Conservation (phyloP, 495 filamentous ascomycete species). For the Neurospora sp. region DNA sequence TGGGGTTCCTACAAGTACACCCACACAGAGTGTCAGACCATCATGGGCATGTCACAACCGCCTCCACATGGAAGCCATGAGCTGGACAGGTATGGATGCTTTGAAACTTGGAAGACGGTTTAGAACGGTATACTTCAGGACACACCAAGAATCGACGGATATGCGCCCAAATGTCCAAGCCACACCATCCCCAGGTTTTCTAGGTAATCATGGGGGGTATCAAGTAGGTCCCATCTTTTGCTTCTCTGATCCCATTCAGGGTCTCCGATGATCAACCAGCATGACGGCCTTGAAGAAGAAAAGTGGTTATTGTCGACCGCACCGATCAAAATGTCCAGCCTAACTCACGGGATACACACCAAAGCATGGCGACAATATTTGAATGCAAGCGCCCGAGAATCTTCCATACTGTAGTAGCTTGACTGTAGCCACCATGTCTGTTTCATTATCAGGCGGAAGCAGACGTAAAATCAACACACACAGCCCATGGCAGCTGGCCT, state of each 20-base stretch:
- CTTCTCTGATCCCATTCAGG: background rate
- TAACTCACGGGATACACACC: background rate
- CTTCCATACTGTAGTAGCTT: background rate
- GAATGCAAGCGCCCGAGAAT: background rate
- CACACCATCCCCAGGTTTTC: background rate
- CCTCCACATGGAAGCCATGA: background rate
- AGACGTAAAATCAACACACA: background rate
- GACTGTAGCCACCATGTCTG: background rate
- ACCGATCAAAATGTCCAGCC: background rate
- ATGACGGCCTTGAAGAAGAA: background rate
- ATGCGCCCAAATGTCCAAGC: background rate
- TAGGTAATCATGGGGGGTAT: background rate
- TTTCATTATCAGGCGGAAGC: background rate
- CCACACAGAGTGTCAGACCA: background rate
- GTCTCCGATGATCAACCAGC: background rate
- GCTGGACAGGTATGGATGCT: too few relatives aligned
- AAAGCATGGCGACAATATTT: background rate
- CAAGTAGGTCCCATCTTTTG: background rate
- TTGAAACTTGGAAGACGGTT: too few relatives aligned
- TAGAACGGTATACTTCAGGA: background rate
- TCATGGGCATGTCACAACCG: background rate
- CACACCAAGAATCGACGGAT: background rate
- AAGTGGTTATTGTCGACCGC: background rate
- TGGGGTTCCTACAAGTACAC: background rate
- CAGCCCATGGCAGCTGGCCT: background rate